Evolutionary conservation across 257 asterid genomes (phyloP), one percentile per base, ranked within the genome.

Genomic region (Solanum sejunctum): DNA sequence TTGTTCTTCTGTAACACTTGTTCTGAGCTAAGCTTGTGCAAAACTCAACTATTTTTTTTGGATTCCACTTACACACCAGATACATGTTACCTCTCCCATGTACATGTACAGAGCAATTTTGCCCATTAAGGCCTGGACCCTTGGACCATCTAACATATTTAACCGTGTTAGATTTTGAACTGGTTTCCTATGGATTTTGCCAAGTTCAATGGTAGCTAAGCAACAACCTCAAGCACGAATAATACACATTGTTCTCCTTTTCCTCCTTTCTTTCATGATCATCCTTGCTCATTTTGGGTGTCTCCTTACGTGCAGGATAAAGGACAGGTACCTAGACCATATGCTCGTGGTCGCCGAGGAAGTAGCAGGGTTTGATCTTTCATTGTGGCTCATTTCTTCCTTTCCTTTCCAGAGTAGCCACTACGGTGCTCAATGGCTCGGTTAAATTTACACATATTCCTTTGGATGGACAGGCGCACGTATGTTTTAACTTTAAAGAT

Each of bases 271-370:
- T 13, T 26, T 77, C 63, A 26, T 77, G 64, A 77, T 52, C 26
- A 57, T 28, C 12, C 64, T 49, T 58, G 26, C 80, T 57, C 82
- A 52, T 77, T 49, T 61, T 84, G 28, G 16, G 4, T 32, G 28
- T 72, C 79, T 85, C 18, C 54, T 52, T 52, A 36, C 21, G 39
- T 83, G 81, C 95, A 95, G 97, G 84, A 91, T 81, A 83, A 77
- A 54, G 89, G 87, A 51, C 87, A 86, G 84, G 91, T 84, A 45
- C 86, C 89, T 1, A 89, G 89, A 78, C 84, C 70, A 82, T 20
- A 51, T 85, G 88, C 91, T 80, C 93, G 92, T 72, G 97, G 95
- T 17, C 91, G 93, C 69, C 86, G 95, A 84, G 97, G 97, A 83
- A 89, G 90, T 77, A 91, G 94, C 89, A 89, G 96, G 87, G 80